Evolutionary conservation across 345 rosid genomes (phyloP).

Genomic region (Salix viminalis): DNA sequence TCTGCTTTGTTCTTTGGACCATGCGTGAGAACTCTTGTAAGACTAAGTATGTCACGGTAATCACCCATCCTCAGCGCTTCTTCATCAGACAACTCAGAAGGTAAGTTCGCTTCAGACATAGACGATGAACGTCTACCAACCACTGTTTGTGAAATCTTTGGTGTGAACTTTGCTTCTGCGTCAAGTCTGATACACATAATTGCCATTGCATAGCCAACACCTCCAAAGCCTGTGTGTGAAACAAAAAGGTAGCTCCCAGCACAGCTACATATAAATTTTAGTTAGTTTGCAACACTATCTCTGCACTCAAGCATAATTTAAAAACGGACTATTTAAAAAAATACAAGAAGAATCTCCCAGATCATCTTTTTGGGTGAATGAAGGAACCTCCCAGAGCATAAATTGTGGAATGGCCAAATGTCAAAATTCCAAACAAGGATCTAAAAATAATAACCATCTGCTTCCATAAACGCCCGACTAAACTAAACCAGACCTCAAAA

Average conservation of each 20-base stretch:
- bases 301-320: neutral
- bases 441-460: neutral
- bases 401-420: neutral
- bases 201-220: constrained; percentile 88
- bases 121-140: constrained; percentile 28
- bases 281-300: constrained; percentile 8
- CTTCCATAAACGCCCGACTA: neutral
- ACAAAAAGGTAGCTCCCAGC: constrained; percentile 79
- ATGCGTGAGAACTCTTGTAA: constrained; percentile 76
- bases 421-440: neutral
- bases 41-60: constrained; percentile 92
- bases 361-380: too few relatives aligned
- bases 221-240: constrained; percentile 92
- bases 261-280: constrained; percentile 33
- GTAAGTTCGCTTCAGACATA: constrained; percentile 32
- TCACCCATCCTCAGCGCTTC: constrained; percentile 84
- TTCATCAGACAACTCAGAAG: constrained; percentile 56
- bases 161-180: constrained; percentile 43
- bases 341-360: neutral
- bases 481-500: neutral
- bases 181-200: constrained; percentile 69
- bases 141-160: constrained; percentile 25
- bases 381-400: neutral
- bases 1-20: constrained; percentile 96
- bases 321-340: neutral